phyloP scores from a whole-genome alignment of 805 yeast species.

The Huiozyma naganishii region DNA sequence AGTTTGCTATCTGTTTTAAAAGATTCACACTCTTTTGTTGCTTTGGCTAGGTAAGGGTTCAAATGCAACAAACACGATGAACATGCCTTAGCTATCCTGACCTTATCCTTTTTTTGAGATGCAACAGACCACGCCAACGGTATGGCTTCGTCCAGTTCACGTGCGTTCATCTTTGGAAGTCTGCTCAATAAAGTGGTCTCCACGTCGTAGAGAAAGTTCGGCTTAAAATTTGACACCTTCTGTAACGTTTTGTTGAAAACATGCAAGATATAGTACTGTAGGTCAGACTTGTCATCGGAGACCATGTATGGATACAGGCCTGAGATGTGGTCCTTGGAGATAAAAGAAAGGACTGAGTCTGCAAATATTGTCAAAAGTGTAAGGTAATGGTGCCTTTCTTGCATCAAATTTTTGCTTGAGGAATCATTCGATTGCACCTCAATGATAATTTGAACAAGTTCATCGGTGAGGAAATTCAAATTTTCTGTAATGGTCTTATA shows the following conservation, averaged over 20 bases:
- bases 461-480: slow-evolving; percentile 12
- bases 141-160: slow-evolving; percentile 63
- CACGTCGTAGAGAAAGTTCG: slow-evolving; percentile 38
- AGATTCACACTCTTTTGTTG: slow-evolving; percentile 14
- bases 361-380: slow-evolving; percentile 44
- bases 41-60: slow-evolving; percentile 34
- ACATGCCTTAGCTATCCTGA: slow-evolving; percentile 50
- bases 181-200: slow-evolving; percentile 42
- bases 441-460: slow-evolving; percentile 19
- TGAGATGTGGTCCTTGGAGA: slow-evolving; percentile 56
- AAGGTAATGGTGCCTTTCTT: slow-evolving; percentile 3
- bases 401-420: slow-evolving; percentile 1
- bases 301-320: slow-evolving; percentile 55
- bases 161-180: slow-evolving; percentile 48
- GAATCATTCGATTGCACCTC: slow-evolving; percentile 24
- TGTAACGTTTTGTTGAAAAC: slow-evolving; percentile 44
- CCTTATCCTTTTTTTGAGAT: slow-evolving; percentile 33
- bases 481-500: slow-evolving; percentile 6
- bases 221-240: slow-evolving; percentile 35
- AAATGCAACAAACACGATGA: slow-evolving; percentile 46
- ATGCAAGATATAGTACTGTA: slow-evolving; percentile 39
- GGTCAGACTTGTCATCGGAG: slow-evolving; percentile 35
- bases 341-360: slow-evolving; percentile 39
- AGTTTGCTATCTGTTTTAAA: slow-evolving; percentile 34
- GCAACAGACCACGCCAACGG: slow-evolving; percentile 57